Evolutionary conservation across 768 basidiomycete species (phyloP).

Genomic region (Tremella yokohamensis): DNA sequence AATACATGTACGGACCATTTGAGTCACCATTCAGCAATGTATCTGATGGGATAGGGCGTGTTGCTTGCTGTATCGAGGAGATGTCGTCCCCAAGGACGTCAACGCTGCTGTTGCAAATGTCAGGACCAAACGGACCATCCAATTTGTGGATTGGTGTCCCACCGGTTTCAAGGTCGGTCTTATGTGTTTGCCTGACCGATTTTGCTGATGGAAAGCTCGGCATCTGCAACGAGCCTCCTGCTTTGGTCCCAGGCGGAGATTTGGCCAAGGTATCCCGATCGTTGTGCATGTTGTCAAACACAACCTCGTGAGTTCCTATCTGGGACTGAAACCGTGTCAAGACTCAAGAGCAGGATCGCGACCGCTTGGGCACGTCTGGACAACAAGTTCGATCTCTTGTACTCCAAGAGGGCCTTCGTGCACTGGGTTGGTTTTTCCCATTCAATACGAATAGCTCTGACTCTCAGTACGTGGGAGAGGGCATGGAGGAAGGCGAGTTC

Average conservation of each 20-base stretch:
- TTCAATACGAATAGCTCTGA: too few relatives aligned
- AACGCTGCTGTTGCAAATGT: conserved; percentile 87
- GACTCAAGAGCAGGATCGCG: conserved; percentile 68
- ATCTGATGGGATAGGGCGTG: conserved; percentile 58
- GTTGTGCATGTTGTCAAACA: conserved; percentile 94
- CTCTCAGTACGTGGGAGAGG: conserved; percentile 87
- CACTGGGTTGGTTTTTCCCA: conserved; percentile 52
- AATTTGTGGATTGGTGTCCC: conserved; percentile 86
- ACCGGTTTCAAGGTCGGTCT: conserved; percentile 83
- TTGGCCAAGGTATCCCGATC: conserved; percentile 90
- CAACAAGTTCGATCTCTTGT: conserved; percentile 97
- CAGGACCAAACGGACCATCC: conserved; percentile 97
- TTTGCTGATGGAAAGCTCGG: conserved; percentile 61
- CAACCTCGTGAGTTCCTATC: conserved; percentile 36
- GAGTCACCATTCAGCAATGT: not conserved
- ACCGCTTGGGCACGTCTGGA: conserved; percentile 90
- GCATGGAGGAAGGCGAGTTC: conserved; percentile 99
- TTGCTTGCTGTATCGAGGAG: conserved; percentile 86
- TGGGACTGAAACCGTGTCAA: not conserved
- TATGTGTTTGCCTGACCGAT: not conserved
- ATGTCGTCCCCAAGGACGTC: conserved; percentile 94
- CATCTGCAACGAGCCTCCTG: conserved; percentile 94
- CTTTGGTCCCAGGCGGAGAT: conserved; percentile 87
- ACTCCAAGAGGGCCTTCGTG: conserved; percentile 65
- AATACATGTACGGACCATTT: conserved; percentile 65